These are phyloP conservation scores for Microglena sp. DNA, from an alignment of 139 green algal species.

Conservation along the genomic window DNA sequence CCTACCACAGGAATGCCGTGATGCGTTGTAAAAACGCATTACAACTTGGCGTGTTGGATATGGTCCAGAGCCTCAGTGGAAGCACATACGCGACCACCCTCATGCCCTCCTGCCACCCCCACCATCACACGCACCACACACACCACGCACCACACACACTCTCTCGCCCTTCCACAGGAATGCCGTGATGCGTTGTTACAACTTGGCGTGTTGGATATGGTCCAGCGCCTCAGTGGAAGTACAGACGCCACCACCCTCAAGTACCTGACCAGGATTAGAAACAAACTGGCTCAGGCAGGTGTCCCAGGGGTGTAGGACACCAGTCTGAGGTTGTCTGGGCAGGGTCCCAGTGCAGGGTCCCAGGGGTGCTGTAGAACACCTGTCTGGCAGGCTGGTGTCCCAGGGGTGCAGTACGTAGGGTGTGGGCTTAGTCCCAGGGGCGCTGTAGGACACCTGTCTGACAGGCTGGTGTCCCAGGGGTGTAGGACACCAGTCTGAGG, in stretches of 20 bases:
- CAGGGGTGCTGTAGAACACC: neutral
- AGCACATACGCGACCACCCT: neutral
- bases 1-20: neutral
- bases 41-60: too few species aligned
- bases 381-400: neutral
- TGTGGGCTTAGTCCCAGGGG: neutral
- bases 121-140: neutral
- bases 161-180: neutral
- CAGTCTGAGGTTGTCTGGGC: neutral
- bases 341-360: neutral
- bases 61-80: neutral
- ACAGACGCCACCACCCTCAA: conserved; percentile 24
- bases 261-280: conserved; percentile 47
- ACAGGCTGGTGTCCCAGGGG: neutral
- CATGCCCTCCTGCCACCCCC: neutral
- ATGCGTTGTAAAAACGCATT: neutral
- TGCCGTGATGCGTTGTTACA: conserved; percentile 16
- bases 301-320: neutral
- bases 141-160: neutral
- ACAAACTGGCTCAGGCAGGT: conserved; percentile 13
- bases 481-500: neutral
- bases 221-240: conserved; percentile 8
- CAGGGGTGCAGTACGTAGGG: neutral
- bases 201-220: conserved; percentile 4
- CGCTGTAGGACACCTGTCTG: neutral